Evolutionary conservation across 176 grass and related monocot species (phyloP), one percentile per base, ranked within the genome.

Genomic region (Zea luxurians): DNA sequence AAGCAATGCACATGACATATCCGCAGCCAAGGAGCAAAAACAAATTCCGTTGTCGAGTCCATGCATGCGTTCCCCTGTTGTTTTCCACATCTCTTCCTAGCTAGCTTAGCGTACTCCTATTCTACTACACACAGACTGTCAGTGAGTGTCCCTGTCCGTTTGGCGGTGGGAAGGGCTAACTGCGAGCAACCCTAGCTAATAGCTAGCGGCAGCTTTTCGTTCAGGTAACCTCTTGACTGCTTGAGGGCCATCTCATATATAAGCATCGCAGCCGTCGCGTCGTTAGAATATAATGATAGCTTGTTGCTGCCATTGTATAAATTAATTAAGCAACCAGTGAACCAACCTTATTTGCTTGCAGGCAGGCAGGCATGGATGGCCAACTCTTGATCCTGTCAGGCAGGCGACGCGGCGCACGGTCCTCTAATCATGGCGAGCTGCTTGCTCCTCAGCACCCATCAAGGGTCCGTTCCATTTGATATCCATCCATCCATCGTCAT

Each of bases 351-450:
- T 76, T 88, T 88, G 76, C 47, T 88, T 84, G 77, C 71, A 80
- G 86, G 82, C 82, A 80, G 86, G 82, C 82, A 84, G 77, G 82
- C 57, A 64, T 76, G 71, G 84, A 88, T 76, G 71, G 65, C 71
- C 86, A 84, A 27, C 27, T 27, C 77, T 84, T 81, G 86, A 84
- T 88, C 65, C 71, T 84, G 82, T 84, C 86, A 27, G 27, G 27
- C 27, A 27, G 27, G 27, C 27, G 77, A 70, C 40, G 70, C 71
- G 77, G 65, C 65, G 82, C 82, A 37, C 35, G 76, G 71, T 71
- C 82, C 58, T 76, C 64, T 27, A 81, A 80, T 84, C 82, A 88
- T 84, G 86, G 63, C 42, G 62, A 48, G 61, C 63, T 88, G 86
- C 73, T 78, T 88, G 86, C 73, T 78, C 71, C 83, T 84, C 66